Evolutionary conservation across 345 rosid genomes (phyloP).

Genomic region (Crucihimalaya himalaica): DNA sequence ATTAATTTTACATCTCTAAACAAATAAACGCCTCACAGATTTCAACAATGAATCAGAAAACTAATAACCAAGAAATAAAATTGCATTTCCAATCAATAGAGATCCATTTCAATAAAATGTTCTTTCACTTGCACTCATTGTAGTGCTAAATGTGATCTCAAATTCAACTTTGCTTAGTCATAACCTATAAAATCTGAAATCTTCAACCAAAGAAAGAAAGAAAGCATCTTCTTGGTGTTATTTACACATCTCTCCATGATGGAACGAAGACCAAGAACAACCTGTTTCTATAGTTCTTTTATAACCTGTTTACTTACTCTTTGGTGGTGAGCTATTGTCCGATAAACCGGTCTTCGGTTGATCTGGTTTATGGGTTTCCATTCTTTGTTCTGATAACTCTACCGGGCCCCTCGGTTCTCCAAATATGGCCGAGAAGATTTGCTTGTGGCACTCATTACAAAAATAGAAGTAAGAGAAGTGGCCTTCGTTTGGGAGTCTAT

Average conservation of each 20-base stretch:
- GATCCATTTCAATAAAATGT: not conserved
- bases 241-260: constrained; percentile 30
- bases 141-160: constrained; percentile 21
- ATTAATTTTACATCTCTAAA: not conserved
- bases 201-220: constrained; percentile 13
- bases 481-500: constrained; percentile 76
- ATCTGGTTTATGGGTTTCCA: constrained; percentile 21
- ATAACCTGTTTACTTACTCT: constrained; percentile 36
- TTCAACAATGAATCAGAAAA: not conserved
- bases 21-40: not conserved
- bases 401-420: constrained; percentile 68
- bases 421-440: constrained; percentile 66
- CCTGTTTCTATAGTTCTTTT: constrained; percentile 25
- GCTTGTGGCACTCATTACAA: constrained; percentile 81
- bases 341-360: not conserved
- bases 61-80: not conserved
- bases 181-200: constrained; percentile 18
- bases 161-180: constrained; percentile 5
- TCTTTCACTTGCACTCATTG: constrained; percentile 19
- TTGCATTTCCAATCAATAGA: not conserved
- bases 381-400: constrained; percentile 39
- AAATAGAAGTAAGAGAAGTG: constrained; percentile 81
- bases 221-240: constrained; percentile 27
- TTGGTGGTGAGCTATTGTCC: constrained; percentile 16
- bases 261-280: constrained; percentile 24